Conservation (phyloP, 208 protist genomes). For the Leishmania major region DNA sequence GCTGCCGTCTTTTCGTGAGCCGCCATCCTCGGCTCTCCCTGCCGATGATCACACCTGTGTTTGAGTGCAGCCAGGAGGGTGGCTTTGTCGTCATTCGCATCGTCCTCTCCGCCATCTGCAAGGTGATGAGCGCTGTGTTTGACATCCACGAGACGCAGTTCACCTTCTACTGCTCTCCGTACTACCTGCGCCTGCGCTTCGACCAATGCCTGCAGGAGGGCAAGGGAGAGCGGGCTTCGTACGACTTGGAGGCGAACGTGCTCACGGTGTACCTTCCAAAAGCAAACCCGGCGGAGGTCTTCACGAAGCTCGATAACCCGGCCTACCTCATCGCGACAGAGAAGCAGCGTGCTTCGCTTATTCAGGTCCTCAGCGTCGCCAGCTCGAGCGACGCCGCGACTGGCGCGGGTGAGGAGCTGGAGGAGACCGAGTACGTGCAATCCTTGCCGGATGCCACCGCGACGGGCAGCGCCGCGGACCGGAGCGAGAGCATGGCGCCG, state of each 20-base stretch:
- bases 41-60: conserved; percentile 73
- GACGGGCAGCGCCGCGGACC: not conserved
- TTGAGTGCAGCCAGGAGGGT: conserved; percentile 80
- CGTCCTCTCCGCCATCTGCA: conserved; percentile 76
- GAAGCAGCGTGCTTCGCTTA: conserved; percentile 60
- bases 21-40: conserved; percentile 37
- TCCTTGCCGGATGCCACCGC: conserved; percentile 19
- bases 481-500: conserved; percentile 1
- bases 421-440: conserved; percentile 83
- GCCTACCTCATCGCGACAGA: conserved; percentile 86
- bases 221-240: conserved; percentile 75
- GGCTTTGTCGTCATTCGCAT: conserved; percentile 83
- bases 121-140: conserved; percentile 79
- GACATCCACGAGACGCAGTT: conserved; percentile 82
- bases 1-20: not conserved
- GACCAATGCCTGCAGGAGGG: conserved; percentile 75
- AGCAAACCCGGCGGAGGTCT: conserved; percentile 56
- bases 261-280: conserved; percentile 89
- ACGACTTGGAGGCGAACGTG: conserved; percentile 72
- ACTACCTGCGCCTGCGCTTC: conserved; percentile 91
- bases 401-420: conserved; percentile 34
- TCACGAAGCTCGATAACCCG: conserved; percentile 86
- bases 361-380: conserved; percentile 38
- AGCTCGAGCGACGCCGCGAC: not conserved
- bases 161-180: conserved; percentile 89